Percentiles rank a stretch among this genome's conserved stretches.
These are phyloP conservation scores for Metschnikowia cerradonensis DNA, from an alignment of 805 yeast genomes.

Conservation along the genomic window DNA sequence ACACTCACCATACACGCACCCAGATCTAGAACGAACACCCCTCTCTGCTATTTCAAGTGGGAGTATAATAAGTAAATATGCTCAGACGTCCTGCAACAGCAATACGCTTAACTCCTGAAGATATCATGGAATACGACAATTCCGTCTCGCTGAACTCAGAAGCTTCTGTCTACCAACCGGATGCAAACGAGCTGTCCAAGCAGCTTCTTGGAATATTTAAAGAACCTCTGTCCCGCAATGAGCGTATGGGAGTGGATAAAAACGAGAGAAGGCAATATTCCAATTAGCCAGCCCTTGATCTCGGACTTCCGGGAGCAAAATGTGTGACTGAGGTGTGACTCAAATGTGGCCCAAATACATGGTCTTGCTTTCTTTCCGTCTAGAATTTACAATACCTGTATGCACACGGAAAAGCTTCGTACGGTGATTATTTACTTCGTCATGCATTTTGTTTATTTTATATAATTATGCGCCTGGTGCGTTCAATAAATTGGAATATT, in stretches of 20 bases:
- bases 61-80: slow-evolving; percentile 35
- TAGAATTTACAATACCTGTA: too few species aligned
- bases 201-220: slow-evolving; percentile 13
- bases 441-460: background rate
- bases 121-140: slow-evolving; percentile 50
- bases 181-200: slow-evolving; percentile 14
- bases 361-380: too few species aligned
- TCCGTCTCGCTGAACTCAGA: slow-evolving; percentile 13
- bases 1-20: background rate
- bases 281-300: background rate
- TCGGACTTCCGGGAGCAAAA: background rate
- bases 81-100: slow-evolving; percentile 69
- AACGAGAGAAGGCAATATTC: background rate
- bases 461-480: slow-evolving; percentile 2
- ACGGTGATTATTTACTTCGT: background rate
- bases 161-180: slow-evolving; percentile 10
- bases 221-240: slow-evolving; percentile 16
- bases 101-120: slow-evolving; percentile 64
- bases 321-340: background rate
- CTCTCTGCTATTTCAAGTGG: background rate
- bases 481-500: background rate
- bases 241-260: slow-evolving; percentile 15
- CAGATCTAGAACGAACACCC: background rate
- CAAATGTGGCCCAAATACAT: too few species aligned
- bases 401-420: background rate